Conservation (phyloP, 2,329 filamentous ascomycete genomes). For the Ceratocystis papillata region DNA sequence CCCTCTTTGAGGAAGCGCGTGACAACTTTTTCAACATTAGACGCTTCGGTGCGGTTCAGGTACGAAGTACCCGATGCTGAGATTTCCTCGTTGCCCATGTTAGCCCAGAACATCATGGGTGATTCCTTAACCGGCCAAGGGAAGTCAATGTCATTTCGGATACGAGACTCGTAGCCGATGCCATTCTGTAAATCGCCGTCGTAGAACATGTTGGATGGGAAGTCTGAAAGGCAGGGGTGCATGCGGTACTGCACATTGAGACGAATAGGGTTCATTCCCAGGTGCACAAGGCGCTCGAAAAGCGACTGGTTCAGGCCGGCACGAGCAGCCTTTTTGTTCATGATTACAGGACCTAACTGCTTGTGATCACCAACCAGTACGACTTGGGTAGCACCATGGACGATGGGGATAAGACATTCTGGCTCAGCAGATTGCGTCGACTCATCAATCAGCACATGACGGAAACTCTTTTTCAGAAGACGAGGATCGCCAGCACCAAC, state of each 20-base stretch:
- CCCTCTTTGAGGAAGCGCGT: conserved; percentile 98
- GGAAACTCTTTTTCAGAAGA: conserved; percentile 93
- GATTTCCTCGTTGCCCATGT: conserved; percentile 94
- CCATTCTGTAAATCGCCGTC: conserved; percentile 95
- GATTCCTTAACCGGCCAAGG: conserved; percentile 90
- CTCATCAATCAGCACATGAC: conserved; percentile 94
- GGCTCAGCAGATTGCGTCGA: conserved; percentile 97
- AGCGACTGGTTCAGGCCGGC: conserved; percentile 96
- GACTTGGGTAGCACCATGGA: conserved; percentile 95
- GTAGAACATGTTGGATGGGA: conserved; percentile 99
- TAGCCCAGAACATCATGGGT: conserved; percentile 99
- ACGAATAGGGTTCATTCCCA: conserved; percentile 82
- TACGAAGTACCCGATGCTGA: conserved; percentile 96
- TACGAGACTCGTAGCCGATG: conserved; percentile 76
- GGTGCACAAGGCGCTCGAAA: conserved; percentile 87
- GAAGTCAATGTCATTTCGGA: conserved; percentile 91
- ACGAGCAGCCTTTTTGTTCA: conserved; percentile 99
- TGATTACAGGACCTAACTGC: conserved; percentile 94
- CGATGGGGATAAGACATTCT: conserved; percentile 96
- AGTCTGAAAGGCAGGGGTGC: conserved; percentile 94
- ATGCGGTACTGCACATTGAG: conserved; percentile 97
- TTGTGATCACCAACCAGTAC: conserved; percentile 98
- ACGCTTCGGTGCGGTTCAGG: conserved; percentile 91
- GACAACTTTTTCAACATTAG: conserved; percentile 96
- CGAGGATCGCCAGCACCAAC: conserved; percentile 94